Evolutionary conservation across 805 yeast species (phyloP).

Genomic region (Candida hispaniensis): DNA sequence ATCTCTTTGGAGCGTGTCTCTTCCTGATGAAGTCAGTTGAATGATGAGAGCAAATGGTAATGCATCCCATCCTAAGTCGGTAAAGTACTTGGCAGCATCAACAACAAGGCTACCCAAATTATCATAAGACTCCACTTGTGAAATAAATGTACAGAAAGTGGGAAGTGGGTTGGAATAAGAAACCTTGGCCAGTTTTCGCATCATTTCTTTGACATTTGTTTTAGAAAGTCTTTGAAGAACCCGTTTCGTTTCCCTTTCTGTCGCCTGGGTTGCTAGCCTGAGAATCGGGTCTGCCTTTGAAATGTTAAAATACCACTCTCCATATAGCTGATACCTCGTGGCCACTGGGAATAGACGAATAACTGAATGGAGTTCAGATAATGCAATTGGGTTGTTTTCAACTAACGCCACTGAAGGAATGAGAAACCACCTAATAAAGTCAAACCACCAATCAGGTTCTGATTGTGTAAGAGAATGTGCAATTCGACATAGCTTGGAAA

Average conservation of each 20-base stretch:
- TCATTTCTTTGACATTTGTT: constrained; percentile 63
- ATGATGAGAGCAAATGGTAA: constrained; percentile 61
- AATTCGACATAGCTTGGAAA: constrained; percentile 54
- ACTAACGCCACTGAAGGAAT: constrained; percentile 51
- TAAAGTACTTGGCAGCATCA: constrained; percentile 65
- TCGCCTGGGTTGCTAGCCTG: constrained; percentile 48
- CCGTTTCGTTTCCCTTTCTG: constrained; percentile 71
- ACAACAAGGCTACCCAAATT: constrained; percentile 72
- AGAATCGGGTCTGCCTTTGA: constrained; percentile 47
- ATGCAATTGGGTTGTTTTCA: constrained; percentile 46
- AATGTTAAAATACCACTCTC: constrained; percentile 54
- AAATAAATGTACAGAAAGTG: constrained; percentile 55
- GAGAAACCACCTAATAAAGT: constrained; percentile 51
- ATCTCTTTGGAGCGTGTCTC: constrained; percentile 58
- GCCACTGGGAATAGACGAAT: constrained; percentile 47
- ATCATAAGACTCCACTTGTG: constrained; percentile 85
- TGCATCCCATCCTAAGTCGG: constrained; percentile 74
- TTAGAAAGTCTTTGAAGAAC: constrained; percentile 71
- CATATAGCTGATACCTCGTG: constrained; percentile 64
- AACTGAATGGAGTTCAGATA: constrained; percentile 49
- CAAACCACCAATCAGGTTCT: constrained; percentile 38
- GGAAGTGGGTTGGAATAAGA: constrained; percentile 72
- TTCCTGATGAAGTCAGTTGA: constrained; percentile 51
- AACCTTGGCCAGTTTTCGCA: constrained; percentile 60
- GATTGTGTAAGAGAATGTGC: constrained; percentile 28